Conservation (phyloP, 2,329 filamentous ascomycete species). For the Phialemoniopsis sp. region DNA sequence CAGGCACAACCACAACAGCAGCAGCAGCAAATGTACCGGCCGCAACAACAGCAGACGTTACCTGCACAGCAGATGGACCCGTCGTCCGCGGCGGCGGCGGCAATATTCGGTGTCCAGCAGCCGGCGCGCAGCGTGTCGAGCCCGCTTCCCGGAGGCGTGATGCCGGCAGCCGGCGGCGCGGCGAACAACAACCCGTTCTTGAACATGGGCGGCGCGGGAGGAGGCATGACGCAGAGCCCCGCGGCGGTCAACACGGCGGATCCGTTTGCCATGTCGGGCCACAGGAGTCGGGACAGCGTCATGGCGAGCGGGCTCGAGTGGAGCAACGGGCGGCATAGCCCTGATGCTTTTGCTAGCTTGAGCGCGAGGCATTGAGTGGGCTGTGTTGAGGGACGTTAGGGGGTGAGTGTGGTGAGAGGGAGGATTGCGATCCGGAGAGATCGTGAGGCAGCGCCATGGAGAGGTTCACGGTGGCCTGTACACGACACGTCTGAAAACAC, state of each 20-base stretch:
- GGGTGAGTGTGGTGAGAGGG: not conserved
- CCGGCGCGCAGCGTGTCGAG: constrained; percentile 23
- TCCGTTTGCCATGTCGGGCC: constrained; percentile 19
- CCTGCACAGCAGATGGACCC: constrained; percentile 14
- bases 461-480: too few relatives aligned
- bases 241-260: too few relatives aligned
- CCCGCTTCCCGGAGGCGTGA: constrained; percentile 13
- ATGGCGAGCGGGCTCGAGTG: constrained; percentile 61
- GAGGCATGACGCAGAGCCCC: constrained; percentile 9
- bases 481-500: too few relatives aligned
- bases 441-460: too few relatives aligned
- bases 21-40: constrained; percentile 14
- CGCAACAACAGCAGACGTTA: constrained; percentile 10
- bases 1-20: constrained; percentile 22
- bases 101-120: constrained; percentile 1
- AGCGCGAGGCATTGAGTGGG: constrained; percentile 57
- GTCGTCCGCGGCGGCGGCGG: constrained; percentile 13
- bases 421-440: constrained; percentile 1
- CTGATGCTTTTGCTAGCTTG: constrained; percentile 74
- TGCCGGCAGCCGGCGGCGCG: constrained; percentile 5
- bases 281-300: constrained; percentile 68
- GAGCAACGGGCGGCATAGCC: constrained; percentile 70
- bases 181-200: constrained; percentile 57
- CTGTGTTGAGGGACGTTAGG: constrained; percentile 17
- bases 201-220: constrained; percentile 19